Evolutionary conservation across 495 filamentous ascomycete species (phyloP).

Genomic region (Rostrohypoxylon terebratum): DNA sequence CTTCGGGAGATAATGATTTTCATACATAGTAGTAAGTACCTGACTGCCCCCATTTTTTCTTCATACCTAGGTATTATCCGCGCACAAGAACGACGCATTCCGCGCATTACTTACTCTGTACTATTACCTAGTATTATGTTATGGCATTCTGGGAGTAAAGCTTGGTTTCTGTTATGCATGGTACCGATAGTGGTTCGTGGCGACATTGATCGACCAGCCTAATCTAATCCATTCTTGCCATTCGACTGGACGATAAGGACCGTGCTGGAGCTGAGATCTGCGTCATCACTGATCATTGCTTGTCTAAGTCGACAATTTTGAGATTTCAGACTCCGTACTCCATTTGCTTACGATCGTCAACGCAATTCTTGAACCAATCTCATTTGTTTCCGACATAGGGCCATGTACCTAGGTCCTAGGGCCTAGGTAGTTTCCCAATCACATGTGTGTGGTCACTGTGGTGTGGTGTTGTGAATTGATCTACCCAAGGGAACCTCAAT

Average conservation of each 20-base stretch:
- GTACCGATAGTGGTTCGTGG: slow-evolving; percentile 34
- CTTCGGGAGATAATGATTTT: slow-evolving; percentile 47
- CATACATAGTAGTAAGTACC: too few relatives aligned
- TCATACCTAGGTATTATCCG: slow-evolving; percentile 4
- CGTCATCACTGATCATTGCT: slow-evolving; percentile 3
- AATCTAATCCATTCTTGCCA: slow-evolving; percentile 2
- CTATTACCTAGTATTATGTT: too few relatives aligned
- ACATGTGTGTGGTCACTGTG: not conserved
- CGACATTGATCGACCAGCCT: slow-evolving; percentile 28
- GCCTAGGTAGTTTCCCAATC: slow-evolving; percentile 1
- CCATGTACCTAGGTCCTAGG: not conserved
- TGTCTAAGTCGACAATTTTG: not conserved
- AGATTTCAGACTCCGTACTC: not conserved
- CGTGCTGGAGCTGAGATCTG: slow-evolving; percentile 19
- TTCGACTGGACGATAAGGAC: slow-evolving; percentile 7
- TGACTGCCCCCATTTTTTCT: slow-evolving; percentile 1
- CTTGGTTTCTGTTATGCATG: slow-evolving; percentile 40
- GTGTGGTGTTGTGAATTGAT: slow-evolving; percentile 4
- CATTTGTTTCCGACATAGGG: not conserved
- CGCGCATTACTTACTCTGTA: too few relatives aligned
- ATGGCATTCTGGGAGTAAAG: slow-evolving; percentile 30
- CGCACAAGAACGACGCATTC: slow-evolving; percentile 10
- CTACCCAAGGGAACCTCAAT: slow-evolving; percentile 13
- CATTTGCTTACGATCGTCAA: slow-evolving; percentile 18
- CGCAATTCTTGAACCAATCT: not conserved